Evolutionary conservation across 306 rosid species (phyloP).

Genomic region (Calophaca sinica): DNA sequence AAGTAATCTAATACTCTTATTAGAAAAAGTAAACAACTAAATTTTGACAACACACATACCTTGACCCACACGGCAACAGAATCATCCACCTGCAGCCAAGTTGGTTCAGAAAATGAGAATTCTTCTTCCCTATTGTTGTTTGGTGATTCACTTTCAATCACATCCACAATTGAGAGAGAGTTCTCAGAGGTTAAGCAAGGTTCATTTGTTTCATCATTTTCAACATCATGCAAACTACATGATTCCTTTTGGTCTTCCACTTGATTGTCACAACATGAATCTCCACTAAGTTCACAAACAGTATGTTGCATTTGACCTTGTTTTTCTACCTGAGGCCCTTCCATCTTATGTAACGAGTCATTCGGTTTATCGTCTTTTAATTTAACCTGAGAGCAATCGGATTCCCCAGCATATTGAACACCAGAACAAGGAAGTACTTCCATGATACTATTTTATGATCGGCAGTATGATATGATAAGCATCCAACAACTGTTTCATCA

Average conservation of each 20-base stretch:
- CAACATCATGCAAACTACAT: constrained; percentile 56
- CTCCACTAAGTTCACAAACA: too few relatives aligned
- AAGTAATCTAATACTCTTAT: too few relatives aligned
- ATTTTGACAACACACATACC: constrained; percentile 56
- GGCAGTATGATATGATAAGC: constrained; percentile 43
- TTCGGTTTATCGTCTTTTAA: constrained; percentile 45
- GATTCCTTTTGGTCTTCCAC: constrained; percentile 56
- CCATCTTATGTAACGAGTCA: constrained; percentile 25
- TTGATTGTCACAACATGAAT: constrained; percentile 53
- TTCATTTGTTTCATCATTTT: constrained; percentile 54
- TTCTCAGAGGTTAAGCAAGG: constrained; percentile 56
- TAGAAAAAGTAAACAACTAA: constrained; percentile 22
- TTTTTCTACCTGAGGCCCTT: too few relatives aligned
- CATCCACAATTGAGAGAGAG: constrained; percentile 52
- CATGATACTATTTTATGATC: constrained; percentile 55
- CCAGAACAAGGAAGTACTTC: constrained; percentile 75
- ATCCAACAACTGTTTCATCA: constrained; percentile 47
- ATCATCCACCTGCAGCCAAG: constrained; percentile 76
- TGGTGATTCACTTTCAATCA: not conserved
- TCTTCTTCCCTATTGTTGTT: constrained; percentile 57
- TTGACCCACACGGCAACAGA: constrained; percentile 87
- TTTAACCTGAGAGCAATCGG: not conserved
- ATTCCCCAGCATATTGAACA: constrained; percentile 57
- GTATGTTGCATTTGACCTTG: too few relatives aligned
- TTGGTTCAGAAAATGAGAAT: constrained; percentile 64